Evolutionary conservation across 768 basidiomycete species (phyloP).

Genomic region (Russula ochroleuca): DNA sequence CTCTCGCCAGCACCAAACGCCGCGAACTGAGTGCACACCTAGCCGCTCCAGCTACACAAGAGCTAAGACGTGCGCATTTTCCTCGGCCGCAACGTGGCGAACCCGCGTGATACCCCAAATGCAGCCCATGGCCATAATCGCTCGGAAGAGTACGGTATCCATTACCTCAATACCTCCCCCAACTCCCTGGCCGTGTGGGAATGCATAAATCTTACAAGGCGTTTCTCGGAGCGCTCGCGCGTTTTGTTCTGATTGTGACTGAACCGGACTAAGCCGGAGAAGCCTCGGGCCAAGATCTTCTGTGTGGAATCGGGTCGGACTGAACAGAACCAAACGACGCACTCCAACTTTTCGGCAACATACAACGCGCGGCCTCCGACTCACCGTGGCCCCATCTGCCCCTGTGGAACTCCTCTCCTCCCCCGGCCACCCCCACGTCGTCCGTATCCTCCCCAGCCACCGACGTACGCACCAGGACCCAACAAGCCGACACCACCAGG

Average conservation of each 20-base stretch:
- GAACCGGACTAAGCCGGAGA: neutral
- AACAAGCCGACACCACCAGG: slow-evolving; percentile 73
- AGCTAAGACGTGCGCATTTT: neutral
- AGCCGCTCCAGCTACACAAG: neutral
- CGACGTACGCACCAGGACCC: slow-evolving; percentile 76
- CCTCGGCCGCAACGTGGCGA: neutral
- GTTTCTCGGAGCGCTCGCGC: neutral
- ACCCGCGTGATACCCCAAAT: neutral
- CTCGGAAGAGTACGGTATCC: neutral
- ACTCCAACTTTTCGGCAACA: slow-evolving; percentile 8
- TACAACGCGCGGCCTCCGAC: neutral
- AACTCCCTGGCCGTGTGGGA: neutral
- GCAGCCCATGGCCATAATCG: neutral
- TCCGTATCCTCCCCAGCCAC: slow-evolving; percentile 71
- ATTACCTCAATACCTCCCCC: neutral
- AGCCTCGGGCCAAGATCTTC: neutral
- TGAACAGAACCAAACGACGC: slow-evolving; percentile 1
- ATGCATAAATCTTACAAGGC: neutral
- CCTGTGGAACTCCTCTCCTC: slow-evolving; percentile 37
- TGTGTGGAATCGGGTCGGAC: neutral
- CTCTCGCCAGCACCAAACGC: neutral
- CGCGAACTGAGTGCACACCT: neutral
- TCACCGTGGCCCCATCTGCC: slow-evolving; percentile 26
- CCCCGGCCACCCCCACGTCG: slow-evolving; percentile 44
- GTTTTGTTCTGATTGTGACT: neutral